Base-by-base conservation (phyloP, 345 rosid species). In the Isatis tinctoria region DNA sequence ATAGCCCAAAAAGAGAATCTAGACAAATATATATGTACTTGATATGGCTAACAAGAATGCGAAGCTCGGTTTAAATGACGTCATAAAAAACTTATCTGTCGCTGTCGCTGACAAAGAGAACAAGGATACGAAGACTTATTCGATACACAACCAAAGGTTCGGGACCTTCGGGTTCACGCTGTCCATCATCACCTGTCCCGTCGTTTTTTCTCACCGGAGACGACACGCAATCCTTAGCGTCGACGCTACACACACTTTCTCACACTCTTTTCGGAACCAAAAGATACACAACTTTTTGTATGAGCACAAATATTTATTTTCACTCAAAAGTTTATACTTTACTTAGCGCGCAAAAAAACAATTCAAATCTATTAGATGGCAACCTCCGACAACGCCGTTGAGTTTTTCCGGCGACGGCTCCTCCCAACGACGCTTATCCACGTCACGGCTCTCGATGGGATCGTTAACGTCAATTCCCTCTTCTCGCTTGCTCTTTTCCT, bases 401-500 rank as follows among this genome's bases (percentile, higher is more conserved):
- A 40, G 33, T 70, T 44, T 64, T 74, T 76, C 40, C 78, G 70
- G 10, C 62, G 54, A 32, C 18, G 60, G 32, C 48, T 74, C 0
- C 65, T 79, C 16, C 62, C 69, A 41, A 74, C 81, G 22, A 85
- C 88, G 1, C 67, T 72, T 8, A 88, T 90, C 71, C 95, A 90
- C 70, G 73, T 90, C 8, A 85, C 84, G 79, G 98, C 98, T 52
- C 69, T 92, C n/a, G 96, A 92, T 33, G 96, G 97, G 8, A 82
- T 93, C 53, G 84, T 90, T 16, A 83, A 88, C 69, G 95, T 93
- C 17, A 93, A 93, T 61, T 90, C 95, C 20, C 86, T 93, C 51
- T 93, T 93, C 86, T 83, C 97, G 14, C 57, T 88, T 4, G 98
- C 89, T 4, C 92, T 90, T 79, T 93, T 93, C 79, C 87, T 93